A percentile compares a stretch with the other conserved stretches of the same genome.
Conservation (phyloP, 2,329 filamentous ascomycete species). For the Hypoxylon sp. region DNA sequence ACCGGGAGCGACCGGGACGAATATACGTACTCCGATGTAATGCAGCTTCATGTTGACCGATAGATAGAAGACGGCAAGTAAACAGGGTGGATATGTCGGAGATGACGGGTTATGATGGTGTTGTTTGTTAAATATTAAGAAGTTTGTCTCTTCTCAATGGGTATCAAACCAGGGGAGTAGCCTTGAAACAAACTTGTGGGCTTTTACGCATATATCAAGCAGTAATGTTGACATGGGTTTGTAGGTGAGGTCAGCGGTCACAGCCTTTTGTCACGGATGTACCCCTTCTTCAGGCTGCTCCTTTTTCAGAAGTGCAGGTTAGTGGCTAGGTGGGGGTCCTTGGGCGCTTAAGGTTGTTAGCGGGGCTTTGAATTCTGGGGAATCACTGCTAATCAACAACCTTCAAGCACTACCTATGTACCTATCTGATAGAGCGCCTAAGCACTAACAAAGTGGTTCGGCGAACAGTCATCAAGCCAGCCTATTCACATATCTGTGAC, state of each 20-base stretch:
- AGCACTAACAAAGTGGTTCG: conserved; percentile 2
- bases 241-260: conserved; percentile 41
- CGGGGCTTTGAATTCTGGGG: conserved; percentile 29
- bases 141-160: conserved; percentile 12
- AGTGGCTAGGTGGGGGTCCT: conserved; percentile 18
- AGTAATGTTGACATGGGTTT: conserved; percentile 19
- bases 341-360: conserved; percentile 3
- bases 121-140: conserved; percentile 15
- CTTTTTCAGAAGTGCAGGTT: conserved; percentile 8
- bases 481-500: conserved; percentile 7
- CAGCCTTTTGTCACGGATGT: conserved; percentile 43
- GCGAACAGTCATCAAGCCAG: conserved; percentile 17
- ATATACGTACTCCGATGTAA: conserved; percentile 82
- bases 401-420: background rate
- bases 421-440: background rate
- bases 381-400: conserved; percentile 11
- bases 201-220: conserved; percentile 19
- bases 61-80: conserved; percentile 10
- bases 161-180: conserved; percentile 19
- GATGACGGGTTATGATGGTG: conserved; percentile 2
- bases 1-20: conserved; percentile 49
- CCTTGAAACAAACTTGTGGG: conserved; percentile 28
- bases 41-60: conserved; percentile 81
- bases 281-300: conserved; percentile 12
- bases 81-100: conserved; percentile 6